Evolutionary conservation across 345 rosid species (phyloP), one percentile per base, ranked within the genome.

Genomic region (Salix viminalis): DNA sequence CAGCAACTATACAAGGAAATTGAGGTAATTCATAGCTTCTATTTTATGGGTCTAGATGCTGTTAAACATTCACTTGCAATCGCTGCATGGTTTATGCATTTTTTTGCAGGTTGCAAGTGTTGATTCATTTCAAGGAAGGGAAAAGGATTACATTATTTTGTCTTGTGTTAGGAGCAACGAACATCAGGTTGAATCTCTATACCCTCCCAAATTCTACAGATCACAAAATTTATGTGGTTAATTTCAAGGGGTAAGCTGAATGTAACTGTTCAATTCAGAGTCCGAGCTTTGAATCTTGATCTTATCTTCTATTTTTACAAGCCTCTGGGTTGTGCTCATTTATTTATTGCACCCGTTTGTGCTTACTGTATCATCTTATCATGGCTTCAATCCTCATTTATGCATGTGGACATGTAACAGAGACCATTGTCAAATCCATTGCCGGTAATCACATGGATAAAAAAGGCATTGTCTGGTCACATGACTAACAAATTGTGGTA

Each of bases 41-140:
- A 67, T 36, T 67, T 13, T 73, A 64, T 54, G 28, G 74, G 9
- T 65, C 34, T 28, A 15, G 44, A 30, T 74, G 41, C 24, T 37
- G 16, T 67, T 69, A 24, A 26, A 61, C 54, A 34, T 81, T 77
- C 73, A 34, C 44, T 37, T 23, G 61, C 54, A 44, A 62, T 69
- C 65, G 13, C 28, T 58, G 21, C 30, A 28, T 83, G 39, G 16
- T 79, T 69, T 77, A 12, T 34, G 70, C 44, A 41, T 21, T 64
- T 73, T 71, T 52, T 74, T 77, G 52, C 83, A 91, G 96, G 96
- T 91, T 79, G 99, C 99, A 44, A 96, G 99, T 84, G 99, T 96
- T 70, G 99, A 96, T 86, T 96, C 98, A 73, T 96, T 96, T 83
- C 99, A 96, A 87, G 99, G 99, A 80, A 89, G 99, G 86, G 99